phyloP scores from a whole-genome alignment of 2,329 filamentous ascomycete genomes.

The Trichophyton benhamiae region DNA sequence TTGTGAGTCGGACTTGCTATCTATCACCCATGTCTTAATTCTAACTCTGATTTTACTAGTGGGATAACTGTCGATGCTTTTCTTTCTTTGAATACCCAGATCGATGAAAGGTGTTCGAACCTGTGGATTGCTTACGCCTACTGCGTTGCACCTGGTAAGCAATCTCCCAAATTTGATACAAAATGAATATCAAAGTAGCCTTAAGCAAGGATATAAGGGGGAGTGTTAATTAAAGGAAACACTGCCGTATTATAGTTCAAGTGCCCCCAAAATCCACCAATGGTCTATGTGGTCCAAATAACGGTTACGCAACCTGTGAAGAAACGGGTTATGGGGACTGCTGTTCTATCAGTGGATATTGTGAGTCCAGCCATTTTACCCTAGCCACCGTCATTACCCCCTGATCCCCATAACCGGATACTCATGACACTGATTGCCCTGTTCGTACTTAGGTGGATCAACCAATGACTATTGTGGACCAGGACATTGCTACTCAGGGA shows the following conservation, averaged over 20 bases:
- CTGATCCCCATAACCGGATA: not conserved
- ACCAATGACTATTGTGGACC: not conserved
- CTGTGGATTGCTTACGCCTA: not conserved
- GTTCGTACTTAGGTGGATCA: not conserved
- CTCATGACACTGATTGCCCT: not conserved
- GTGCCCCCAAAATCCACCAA: not conserved
- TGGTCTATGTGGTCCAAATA: constrained; percentile 4
- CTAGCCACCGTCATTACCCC: not conserved
- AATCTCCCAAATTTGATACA: not conserved
- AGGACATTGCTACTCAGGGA: not conserved
- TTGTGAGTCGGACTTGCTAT: not conserved
- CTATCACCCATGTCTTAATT: constrained; percentile 7
- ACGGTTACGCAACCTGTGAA: constrained; percentile 4
- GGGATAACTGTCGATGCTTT: not conserved
- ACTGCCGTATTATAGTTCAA: constrained; percentile 8
- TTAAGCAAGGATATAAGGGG: not conserved
- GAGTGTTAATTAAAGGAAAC: constrained; percentile 8
- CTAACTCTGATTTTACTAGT: not conserved
- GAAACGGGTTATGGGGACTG: constrained; percentile 5
- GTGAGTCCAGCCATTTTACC: not conserved
- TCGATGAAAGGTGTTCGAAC: not conserved
- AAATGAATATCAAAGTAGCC: not conserved
- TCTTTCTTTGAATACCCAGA: not conserved
- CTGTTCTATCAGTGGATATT: not conserved
- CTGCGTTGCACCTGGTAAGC: not conserved